A percentile compares a stretch with the other conserved stretches of the same genome.
Conservation (phyloP, 2,329 filamentous ascomycete species). For the Fusarium mangiferae region DNA sequence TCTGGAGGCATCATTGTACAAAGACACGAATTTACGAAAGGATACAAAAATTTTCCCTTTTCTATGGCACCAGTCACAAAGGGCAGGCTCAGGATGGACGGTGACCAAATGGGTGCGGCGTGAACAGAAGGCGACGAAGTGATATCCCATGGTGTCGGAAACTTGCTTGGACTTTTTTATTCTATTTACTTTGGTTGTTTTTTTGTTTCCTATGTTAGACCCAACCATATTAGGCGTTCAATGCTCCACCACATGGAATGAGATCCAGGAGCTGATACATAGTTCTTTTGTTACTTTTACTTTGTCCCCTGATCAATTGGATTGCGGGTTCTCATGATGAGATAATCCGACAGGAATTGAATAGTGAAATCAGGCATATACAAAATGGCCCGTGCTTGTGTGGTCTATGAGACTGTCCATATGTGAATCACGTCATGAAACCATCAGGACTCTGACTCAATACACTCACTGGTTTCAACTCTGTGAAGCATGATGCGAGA, state of each 20-base stretch:
- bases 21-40: conserved; percentile 52
- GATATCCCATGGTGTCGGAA: conserved; percentile 44
- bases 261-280: conserved; percentile 37
- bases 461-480: conserved; percentile 22
- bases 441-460: not conserved
- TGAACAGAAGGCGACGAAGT: conserved; percentile 44
- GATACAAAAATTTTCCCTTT: conserved; percentile 38
- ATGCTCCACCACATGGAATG: conserved; percentile 39
- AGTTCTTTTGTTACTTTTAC: conserved; percentile 20
- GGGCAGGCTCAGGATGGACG: conserved; percentile 44
- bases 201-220: conserved; percentile 37
- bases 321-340: conserved; percentile 9
- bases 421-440: conserved; percentile 23
- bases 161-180: conserved; percentile 38
- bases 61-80: conserved; percentile 44
- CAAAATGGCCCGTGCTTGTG: not conserved
- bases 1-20: conserved; percentile 42
- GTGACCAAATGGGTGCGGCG: conserved; percentile 40
- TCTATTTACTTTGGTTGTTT: conserved; percentile 28
- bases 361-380: not conserved
- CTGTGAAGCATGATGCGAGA: conserved; percentile 16
- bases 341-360: conserved; percentile 12
- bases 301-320: conserved; percentile 17
- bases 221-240: conserved; percentile 41
- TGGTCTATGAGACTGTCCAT: not conserved